Base-by-base conservation (phyloP, 2,329 filamentous ascomycete species). In the Trichoderma hamatum region DNA sequence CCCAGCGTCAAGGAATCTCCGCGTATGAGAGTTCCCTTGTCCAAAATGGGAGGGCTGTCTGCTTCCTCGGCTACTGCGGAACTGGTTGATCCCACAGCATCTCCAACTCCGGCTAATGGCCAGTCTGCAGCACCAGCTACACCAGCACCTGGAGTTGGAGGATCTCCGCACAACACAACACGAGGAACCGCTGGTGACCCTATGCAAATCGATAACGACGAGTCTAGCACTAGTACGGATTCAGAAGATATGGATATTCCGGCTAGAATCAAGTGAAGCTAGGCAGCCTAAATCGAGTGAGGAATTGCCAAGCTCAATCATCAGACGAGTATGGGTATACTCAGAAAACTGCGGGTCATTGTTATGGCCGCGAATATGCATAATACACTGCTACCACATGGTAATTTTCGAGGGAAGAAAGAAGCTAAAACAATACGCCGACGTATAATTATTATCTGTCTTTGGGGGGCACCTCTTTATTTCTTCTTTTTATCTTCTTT, bases 21-120 rank as follows among this genome's bases (percentile, higher is more conserved):
- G 13, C 74, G 72, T 28, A 77, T 74, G 70, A 74, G 72, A 61
- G 75, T 78, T 5, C 73, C 76, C 1, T 69, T 80, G 9, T 72
- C 74, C 3, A 75, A 79, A 54, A 78, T 81, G 72, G 76, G 78
- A 14, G 79, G 82, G 0, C 70, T 82, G 5, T 71, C 72, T 5
- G 80, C 75, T 1, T 76, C 80, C 1, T 72, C 77, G 19, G 80
- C 78, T 14, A 80, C 80, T 1, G 79, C 78, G 6, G 79, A 80
- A 62, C 74, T 72, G 16, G 74, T 75, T 28, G 81, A 82, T 69
- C 81, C 81, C 4, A 82, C 79, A 3, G 61, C 73, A 14, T 68
- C 70, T 13, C 61, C 74, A 7, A 72, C 34, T 43, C 32, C 54
- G 21, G 26, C n/a, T 39, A 21, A 28, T 7, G 24, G 19, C 11